phyloP scores from a whole-genome alignment of 2,329 filamentous ascomycete genomes.

The Cryphonectria radicalis region DNA sequence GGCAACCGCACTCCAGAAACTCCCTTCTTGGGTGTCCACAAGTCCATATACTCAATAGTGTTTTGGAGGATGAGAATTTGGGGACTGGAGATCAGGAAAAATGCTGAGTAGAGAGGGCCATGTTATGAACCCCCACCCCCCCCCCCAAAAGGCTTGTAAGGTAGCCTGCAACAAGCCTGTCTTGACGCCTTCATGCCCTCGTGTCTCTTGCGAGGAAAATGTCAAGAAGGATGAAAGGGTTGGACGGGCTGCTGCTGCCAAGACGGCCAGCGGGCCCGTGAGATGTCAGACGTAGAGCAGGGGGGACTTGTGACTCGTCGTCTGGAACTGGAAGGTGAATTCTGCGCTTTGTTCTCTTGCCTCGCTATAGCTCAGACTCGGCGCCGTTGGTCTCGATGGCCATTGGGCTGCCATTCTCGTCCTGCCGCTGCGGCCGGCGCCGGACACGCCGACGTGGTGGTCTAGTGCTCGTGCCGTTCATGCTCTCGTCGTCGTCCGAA shows the following conservation, averaged over 20 bases:
- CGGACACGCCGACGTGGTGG: slow-evolving; percentile 48
- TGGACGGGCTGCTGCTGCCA: neutral
- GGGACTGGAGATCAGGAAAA: neutral
- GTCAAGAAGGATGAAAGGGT: neutral
- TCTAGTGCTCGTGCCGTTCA: slow-evolving; percentile 48
- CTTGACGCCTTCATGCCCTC: neutral
- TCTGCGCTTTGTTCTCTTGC: neutral
- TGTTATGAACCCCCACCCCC: neutral
- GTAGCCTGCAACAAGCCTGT: neutral
- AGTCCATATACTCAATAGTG: neutral
- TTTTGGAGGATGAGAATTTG: neutral
- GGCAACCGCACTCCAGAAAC: neutral
- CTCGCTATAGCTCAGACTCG: slow-evolving; percentile 56
- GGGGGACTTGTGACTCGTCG: neutral
- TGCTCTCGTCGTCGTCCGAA: slow-evolving; percentile 59
- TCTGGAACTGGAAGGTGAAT: neutral
- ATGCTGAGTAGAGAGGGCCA: neutral
- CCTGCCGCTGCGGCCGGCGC: slow-evolving; percentile 46
- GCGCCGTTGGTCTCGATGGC: slow-evolving; percentile 59
- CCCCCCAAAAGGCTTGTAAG: neutral
- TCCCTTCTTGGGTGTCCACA: neutral
- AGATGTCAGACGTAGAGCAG: neutral
- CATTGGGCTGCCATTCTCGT: slow-evolving; percentile 62
- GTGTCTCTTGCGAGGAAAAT: neutral
- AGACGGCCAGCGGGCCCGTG: neutral